Percentiles rank a stretch among this genome's conserved stretches.
phyloP scores from a whole-genome alignment of 1,284 basidiomycete species.

The Thecaphora frezii region DNA sequence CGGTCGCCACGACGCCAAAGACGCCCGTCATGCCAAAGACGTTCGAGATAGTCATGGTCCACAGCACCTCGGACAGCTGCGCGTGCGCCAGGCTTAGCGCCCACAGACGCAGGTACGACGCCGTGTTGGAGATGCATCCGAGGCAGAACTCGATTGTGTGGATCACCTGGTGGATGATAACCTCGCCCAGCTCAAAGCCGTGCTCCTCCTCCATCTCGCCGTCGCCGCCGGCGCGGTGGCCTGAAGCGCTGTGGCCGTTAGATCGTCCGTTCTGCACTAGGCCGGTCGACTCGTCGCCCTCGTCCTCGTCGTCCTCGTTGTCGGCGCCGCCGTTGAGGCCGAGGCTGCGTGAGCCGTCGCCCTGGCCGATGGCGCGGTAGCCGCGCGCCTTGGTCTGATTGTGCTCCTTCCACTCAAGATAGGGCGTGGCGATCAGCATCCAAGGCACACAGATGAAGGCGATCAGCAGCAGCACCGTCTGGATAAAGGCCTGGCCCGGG shows the following conservation, averaged over 20 bases:
- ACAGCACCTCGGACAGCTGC: conserved; percentile 85
- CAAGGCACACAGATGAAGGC: conserved; percentile 91
- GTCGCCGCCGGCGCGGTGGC: conserved; percentile 79
- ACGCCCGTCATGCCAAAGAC: conserved; percentile 61
- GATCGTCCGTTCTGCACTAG: conserved; percentile 53
- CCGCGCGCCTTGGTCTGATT: conserved; percentile 80
- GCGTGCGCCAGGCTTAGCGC: conserved; percentile 96
- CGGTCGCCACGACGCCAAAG: conserved; percentile 65
- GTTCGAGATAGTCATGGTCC: conserved; percentile 58
- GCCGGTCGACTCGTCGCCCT: conserved; percentile 64
- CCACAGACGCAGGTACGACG: conserved; percentile 98
- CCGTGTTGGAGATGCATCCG: conserved; percentile 97
- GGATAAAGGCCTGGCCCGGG: conserved; percentile 82
- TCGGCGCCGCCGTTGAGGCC: conserved; percentile 33
- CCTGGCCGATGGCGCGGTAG: conserved; percentile 67
- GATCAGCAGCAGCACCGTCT: conserved; percentile 76
- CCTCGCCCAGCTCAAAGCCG: conserved; percentile 81
- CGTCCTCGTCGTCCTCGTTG: conserved; percentile 61
- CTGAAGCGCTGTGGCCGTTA: conserved; percentile 71
- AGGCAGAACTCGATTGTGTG: conserved; percentile 80
- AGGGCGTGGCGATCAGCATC: conserved; percentile 93
- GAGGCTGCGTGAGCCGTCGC: conserved; percentile 33
- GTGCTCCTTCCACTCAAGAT: conserved; percentile 87
- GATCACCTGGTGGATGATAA: conserved; percentile 94
- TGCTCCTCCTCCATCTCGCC: conserved; percentile 66